Evolutionary conservation across 768 basidiomycete genomes (phyloP).

Genomic region (Leucosporidium creatinivorum): DNA sequence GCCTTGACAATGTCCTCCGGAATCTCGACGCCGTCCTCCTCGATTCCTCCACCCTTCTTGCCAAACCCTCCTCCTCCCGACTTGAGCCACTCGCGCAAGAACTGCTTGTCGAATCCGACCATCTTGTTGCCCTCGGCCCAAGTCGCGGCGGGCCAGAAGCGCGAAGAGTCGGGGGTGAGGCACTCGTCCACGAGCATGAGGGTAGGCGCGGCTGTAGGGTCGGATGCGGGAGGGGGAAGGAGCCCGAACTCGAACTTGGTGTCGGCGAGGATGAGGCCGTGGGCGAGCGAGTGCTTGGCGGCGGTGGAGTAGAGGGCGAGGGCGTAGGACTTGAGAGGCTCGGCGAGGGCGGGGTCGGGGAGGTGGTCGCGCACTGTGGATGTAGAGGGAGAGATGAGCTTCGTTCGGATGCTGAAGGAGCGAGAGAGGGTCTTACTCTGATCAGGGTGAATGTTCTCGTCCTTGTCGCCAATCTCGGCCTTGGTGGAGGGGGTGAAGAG

Average conservation of each 20-base stretch:
- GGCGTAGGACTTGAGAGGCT: slow-evolving; percentile 31
- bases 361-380: slow-evolving; percentile 24
- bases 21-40: slow-evolving; percentile 69
- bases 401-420: slow-evolving; percentile 47
- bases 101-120: slow-evolving; percentile 95
- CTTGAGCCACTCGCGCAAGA: slow-evolving; percentile 81
- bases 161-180: slow-evolving; percentile 93
- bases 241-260: slow-evolving; percentile 99
- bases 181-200: slow-evolving; percentile 90
- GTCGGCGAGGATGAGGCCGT: slow-evolving; percentile 89
- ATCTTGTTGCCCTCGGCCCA: slow-evolving; percentile 71
- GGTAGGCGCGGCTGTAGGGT: slow-evolving; percentile 30
- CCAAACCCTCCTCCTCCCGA: slow-evolving; percentile 54
- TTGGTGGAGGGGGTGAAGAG: slow-evolving; percentile 97
- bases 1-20: slow-evolving; percentile 66
- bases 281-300: slow-evolving; percentile 47
- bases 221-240: slow-evolving; percentile 42
- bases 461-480: slow-evolving; percentile 85
- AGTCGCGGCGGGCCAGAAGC: slow-evolving; percentile 80
- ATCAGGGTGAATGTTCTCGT: slow-evolving; percentile 88
- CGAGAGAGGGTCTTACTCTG: slow-evolving; percentile 49
- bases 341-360: slow-evolving; percentile 27
- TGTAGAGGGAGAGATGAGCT: slow-evolving; percentile 53
- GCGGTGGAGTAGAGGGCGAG: slow-evolving; percentile 53
- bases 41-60: slow-evolving; percentile 52